Evolutionary conservation across 495 filamentous ascomycete genomes (phyloP), one percentile per base, ranked within the genome.

Genomic region (Pyrenula massariospora): DNA sequence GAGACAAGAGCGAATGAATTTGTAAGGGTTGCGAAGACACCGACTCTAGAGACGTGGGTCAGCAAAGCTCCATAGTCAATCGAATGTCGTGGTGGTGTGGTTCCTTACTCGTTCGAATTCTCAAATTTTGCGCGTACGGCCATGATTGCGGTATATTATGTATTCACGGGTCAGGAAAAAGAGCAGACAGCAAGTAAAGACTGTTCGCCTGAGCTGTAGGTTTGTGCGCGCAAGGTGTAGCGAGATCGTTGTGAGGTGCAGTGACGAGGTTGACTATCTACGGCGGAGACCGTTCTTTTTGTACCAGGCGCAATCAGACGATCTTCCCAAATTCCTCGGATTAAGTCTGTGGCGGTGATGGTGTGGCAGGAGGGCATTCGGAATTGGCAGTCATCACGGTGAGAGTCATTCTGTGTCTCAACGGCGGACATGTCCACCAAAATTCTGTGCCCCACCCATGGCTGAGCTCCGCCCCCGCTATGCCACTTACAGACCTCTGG

Each of bases 1-100:
- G 93, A 92, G 60, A 96, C 89, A 60, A 98, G 74, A 58, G 89
- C 87, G 70, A 93, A 98, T 54, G 90, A 90, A 70, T 98, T 98
- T 60, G 93, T 98, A 63, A 98, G 84, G 58, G 88, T 95, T 50
- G 90, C 73, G 68, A 98, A 98, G 61, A 97, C 94, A 70, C 93
- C 93, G 66, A 98, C 90, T 70, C 92, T 97, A 64, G 11, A 24
- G 51, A 49, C 52, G 50, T 56, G 42, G n/a, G 56, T 57, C 58
- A 58, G 62, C 55, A 62, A 25, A 25, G 62, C 60, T 63, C 42
- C 55, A 72, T 22, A 66, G 63, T 25, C 20, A 48, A 24, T 25
- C 2, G 50, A 21, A 15, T 10, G 24, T 10, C 51, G 10, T 48
- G 23, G 58, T 10, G 53, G 50, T 22, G 19, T 36, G 24, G 53